These are phyloP conservation scores for Nephromyces sp. DNA, from an alignment of 169 alveolate genomes.

Conservation along the genomic window DNA sequence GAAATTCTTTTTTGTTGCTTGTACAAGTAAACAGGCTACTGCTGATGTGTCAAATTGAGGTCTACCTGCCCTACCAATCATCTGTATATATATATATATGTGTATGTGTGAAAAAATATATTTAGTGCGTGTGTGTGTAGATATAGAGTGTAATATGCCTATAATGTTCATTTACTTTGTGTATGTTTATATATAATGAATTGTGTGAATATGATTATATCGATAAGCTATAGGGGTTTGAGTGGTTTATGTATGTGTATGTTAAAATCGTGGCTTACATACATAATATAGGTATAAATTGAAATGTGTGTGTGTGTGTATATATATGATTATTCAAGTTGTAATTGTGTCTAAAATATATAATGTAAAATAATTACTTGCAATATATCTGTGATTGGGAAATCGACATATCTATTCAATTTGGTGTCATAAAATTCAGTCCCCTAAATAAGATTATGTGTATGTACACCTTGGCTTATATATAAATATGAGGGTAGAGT, in stretches of 20 bases:
- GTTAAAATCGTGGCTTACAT: background rate
- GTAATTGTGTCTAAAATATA: background rate
- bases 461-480: too few relatives aligned
- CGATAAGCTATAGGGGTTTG: background rate
- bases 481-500: too few relatives aligned
- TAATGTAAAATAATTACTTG: background rate
- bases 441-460: too few relatives aligned
- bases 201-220: background rate
- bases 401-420: background rate
- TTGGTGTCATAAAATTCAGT: too few relatives aligned
- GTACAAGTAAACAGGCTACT: conserved; percentile 61
- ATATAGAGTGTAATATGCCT: background rate
- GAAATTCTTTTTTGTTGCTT: conserved; percentile 84
- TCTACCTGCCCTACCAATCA: conserved; percentile 71
- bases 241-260: background rate
- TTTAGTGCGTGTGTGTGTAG: conserved; percentile 10
- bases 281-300: background rate
- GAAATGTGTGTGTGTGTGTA: background rate
- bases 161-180: background rate
- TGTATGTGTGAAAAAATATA: background rate
- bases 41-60: conserved; percentile 41
- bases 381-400: background rate
- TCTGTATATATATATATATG: conserved; percentile 64
- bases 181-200: background rate
- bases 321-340: background rate